Evolutionary conservation across 2,329 filamentous ascomycete species (phyloP), one percentile per base, ranked within the genome.

Genomic region (Gremmenia infestans): DNA sequence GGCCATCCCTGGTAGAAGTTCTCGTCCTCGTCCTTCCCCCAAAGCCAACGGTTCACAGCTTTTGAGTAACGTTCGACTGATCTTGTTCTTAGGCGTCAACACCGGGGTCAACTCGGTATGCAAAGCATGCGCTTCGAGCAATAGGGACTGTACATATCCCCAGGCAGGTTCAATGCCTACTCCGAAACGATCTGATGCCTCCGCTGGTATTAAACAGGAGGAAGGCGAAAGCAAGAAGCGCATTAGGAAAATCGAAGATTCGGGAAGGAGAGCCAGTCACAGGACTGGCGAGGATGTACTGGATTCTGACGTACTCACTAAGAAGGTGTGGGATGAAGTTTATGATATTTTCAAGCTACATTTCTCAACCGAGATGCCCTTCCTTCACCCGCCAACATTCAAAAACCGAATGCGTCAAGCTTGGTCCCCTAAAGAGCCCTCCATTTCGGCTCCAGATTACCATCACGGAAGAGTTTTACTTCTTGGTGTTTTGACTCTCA

Each of bases 91-190:
- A 70, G 65, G 68, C 53, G 64, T 71, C 71, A 94, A 94, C 72
- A 81, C 82, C 63, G 88, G 88, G 58, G 81, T 86, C 55, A 81
- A 81, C 59, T 85, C 83, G 15, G 83, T 82, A 15, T 95, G 90
- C 74, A 83, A 88, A 60, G 84, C 85, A 12, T 95, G 90, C 70
- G 81, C 87, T 68, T 84, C 84, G 57, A 82, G 82, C 50, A 83
- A 85, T 46, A 81, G 88, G 68, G 81, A 89, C 57, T 94, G 90
- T 69, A 81, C 81, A 59, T 91, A 91, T 70, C 87, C 88, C 8
- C 75, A 82, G 35, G 74, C 78, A 6, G 72, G 72, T 14, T 65
- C 71, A 32, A 68, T 71, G 23, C 55, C 60, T 8, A 63, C 63
- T 7, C 65, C 64, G 25, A 70, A 62, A 45, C 65, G 66, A 52